These are phyloP conservation scores for Niveomyces coronatus DNA, from an alignment of 2,329 filamentous ascomycete species.

Conservation along the genomic window DNA sequence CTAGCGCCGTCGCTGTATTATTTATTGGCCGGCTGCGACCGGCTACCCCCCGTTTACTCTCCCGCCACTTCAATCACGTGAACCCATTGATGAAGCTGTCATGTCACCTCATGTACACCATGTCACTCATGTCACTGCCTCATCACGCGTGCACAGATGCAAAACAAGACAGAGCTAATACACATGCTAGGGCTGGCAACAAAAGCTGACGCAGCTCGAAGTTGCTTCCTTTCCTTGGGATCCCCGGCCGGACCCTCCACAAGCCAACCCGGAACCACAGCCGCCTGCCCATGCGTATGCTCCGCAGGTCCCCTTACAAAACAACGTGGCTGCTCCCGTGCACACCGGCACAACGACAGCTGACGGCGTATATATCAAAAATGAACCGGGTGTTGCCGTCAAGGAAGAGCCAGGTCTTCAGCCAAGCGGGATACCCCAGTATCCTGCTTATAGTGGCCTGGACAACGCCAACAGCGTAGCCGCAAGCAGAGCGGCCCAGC, in stretches of 20 bases:
- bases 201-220: slow-evolving; percentile 73
- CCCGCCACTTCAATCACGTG: slow-evolving; percentile 2
- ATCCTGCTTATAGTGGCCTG: slow-evolving; percentile 22
- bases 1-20: slow-evolving; percentile 10
- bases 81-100: not conserved
- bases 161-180: not conserved
- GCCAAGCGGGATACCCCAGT: slow-evolving; percentile 21
- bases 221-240: slow-evolving; percentile 95
- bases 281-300: slow-evolving; percentile 14
- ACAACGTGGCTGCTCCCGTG: slow-evolving; percentile 15
- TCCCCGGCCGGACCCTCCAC: slow-evolving; percentile 59
- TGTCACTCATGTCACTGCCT: no score
- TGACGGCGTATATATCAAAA: slow-evolving; percentile 36
- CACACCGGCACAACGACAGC: slow-evolving; percentile 32
- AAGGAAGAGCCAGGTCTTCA: slow-evolving; percentile 34
- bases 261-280: slow-evolving; percentile 28
- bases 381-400: slow-evolving; percentile 33
- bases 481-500: slow-evolving; percentile 43
- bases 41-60: no score
- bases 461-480: slow-evolving; percentile 32
- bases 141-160: slow-evolving; percentile 1
- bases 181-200: slow-evolving; percentile 72
- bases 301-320: slow-evolving; percentile 21
- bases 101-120: no score
- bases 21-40: slow-evolving; percentile 8